Percentiles rank a stretch among this genome's conserved stretches.
Evolutionary conservation across 2,329 filamentous ascomycete genomes (phyloP).

Genomic region (Colletotrichum lupini): DNA sequence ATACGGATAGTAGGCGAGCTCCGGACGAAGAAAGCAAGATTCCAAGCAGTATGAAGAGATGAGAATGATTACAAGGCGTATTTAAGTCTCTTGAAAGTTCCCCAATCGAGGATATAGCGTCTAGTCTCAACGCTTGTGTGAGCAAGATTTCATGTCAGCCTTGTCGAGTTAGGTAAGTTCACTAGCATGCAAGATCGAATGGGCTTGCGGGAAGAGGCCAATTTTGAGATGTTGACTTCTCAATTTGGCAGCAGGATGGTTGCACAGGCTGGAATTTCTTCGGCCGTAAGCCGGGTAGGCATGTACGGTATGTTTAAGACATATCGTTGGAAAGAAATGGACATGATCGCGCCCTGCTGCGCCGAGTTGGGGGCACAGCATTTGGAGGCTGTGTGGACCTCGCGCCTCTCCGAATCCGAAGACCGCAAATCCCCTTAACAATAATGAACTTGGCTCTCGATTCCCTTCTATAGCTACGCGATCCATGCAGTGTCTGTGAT

Average conservation of each 20-base stretch:
- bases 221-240: not conserved
- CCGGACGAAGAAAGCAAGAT: too few relatives aligned
- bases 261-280: not conserved
- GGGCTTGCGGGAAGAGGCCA: not conserved
- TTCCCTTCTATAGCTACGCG: too few relatives aligned
- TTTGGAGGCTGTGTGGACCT: too few relatives aligned
- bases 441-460: too few relatives aligned
- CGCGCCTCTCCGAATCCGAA: too few relatives aligned
- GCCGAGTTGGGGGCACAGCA: not conserved
- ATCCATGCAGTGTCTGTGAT: too few relatives aligned
- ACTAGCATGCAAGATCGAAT: not conserved
- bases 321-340: not conserved
- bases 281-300: not conserved
- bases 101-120: not conserved
- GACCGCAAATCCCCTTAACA: too few relatives aligned
- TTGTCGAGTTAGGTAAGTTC: not conserved
- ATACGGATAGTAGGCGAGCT: not conserved
- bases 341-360: not conserved
- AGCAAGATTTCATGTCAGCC: not conserved
- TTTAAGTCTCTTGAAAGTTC: not conserved
- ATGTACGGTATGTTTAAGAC: not conserved
- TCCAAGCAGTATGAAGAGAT: not conserved
- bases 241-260: not conserved
- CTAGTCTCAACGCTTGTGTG: not conserved
- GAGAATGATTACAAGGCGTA: not conserved